phyloP scores from a whole-genome alignment of 371 early-diverging fungal genomes.

The Syncephalis fuscata region DNA sequence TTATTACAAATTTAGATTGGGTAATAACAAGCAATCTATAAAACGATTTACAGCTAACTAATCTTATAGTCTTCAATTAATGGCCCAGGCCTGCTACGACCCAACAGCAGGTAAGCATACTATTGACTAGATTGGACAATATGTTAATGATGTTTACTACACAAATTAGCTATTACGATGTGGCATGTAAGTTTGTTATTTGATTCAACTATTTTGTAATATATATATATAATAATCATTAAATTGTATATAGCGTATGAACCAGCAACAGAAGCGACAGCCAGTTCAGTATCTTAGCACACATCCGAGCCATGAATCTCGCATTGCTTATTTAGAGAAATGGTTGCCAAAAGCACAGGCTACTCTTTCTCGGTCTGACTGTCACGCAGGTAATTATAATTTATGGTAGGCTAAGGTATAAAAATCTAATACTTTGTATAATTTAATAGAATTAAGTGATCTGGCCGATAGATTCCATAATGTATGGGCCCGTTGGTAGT shows the following conservation, averaged over 20 bases:
- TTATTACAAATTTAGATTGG: background rate
- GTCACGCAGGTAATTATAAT: constrained; percentile 4
- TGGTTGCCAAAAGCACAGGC: constrained; percentile 52
- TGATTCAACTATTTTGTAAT: background rate
- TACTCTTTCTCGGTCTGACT: constrained; percentile 14
- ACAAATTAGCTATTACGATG: constrained; percentile 18
- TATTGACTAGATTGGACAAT: background rate
- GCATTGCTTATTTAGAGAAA: constrained; percentile 47
- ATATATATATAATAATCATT: constrained; percentile 6
- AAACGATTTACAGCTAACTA: background rate
- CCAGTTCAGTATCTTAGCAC: constrained; percentile 62
- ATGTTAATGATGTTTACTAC: background rate
- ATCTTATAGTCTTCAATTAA: constrained; percentile 46
- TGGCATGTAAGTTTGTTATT: constrained; percentile 27
- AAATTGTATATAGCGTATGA: constrained; percentile 18
- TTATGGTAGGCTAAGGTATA: background rate
- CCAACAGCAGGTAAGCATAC: constrained; percentile 28
- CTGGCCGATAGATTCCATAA: background rate
- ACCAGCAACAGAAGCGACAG: constrained; percentile 10
- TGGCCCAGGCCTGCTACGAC: constrained; percentile 88
- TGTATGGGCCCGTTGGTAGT: background rate
- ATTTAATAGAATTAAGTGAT: background rate
- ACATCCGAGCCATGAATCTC: constrained; percentile 61
- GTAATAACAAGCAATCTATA: background rate
- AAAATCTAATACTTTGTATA: background rate